These are phyloP conservation scores for Colletotrichum musae DNA, from an alignment of 2,329 filamentous ascomycete genomes.

Conservation along the genomic window DNA sequence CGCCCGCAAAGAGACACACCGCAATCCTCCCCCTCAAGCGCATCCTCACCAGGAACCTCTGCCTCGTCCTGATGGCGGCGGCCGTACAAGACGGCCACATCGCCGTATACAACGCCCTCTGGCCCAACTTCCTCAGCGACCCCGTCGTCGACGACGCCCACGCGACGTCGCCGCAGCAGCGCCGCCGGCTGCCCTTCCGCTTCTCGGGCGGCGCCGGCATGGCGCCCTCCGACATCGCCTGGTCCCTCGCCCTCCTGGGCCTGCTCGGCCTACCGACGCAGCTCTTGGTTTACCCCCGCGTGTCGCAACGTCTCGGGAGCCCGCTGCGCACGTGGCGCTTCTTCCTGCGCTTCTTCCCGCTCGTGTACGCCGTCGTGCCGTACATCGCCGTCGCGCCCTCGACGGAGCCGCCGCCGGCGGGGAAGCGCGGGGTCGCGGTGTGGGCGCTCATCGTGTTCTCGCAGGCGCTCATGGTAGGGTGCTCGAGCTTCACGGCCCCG, in stretches of 20 bases:
- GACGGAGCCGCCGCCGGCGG: not conserved
- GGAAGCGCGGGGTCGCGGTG: not conserved
- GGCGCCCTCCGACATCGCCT: not conserved
- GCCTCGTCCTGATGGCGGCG: conserved; percentile 1
- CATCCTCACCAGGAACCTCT: conserved; percentile 10
- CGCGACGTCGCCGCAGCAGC: not conserved
- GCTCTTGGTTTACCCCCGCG: conserved; percentile 1
- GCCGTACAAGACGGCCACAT: not conserved
- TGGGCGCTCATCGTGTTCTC: not conserved
- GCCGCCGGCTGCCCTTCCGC: conserved; percentile 2
- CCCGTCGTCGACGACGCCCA: conserved; percentile 2
- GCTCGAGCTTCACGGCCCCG: not conserved
- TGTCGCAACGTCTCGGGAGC: conserved; percentile 1
- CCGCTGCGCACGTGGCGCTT: not conserved
- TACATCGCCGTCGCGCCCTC: conserved; percentile 7
- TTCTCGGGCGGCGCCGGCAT: conserved; percentile 17
- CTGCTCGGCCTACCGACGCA: conserved; percentile 11
- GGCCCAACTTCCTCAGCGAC: not conserved
- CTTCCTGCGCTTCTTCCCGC: not conserved
- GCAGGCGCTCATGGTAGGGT: not conserved
- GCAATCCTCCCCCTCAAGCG: not conserved
- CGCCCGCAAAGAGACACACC: not conserved
- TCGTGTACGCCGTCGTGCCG: not conserved
- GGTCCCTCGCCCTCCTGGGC: conserved; percentile 7
- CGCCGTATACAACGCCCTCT: not conserved